Base-by-base conservation (phyloP, 2,329 filamentous ascomycete genomes). In the Penicillium hesseltinei region DNA sequence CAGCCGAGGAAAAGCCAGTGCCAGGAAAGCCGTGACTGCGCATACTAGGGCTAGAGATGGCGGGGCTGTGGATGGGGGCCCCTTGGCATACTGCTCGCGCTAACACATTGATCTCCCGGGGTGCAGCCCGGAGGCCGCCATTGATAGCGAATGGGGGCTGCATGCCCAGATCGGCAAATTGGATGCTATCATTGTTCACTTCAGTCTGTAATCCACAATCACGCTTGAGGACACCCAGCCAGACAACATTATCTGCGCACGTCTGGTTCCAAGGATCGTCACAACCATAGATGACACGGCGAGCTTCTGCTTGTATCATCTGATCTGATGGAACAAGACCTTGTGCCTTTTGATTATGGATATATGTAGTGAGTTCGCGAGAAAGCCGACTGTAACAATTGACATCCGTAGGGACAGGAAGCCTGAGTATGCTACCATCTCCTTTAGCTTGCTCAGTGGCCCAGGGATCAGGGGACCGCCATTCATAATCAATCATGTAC, bases 191-290 rank as follows among this genome's bases (percentile, higher is more conserved):
- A 7, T 71, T 67, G n/a, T 67, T 63, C 13, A 69, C 69, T 2
- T 67, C 56, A 17, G 65, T 60, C 23, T 71, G 67, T 19, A 80
- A 62, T 4, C 77, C 77, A 39, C 72, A 67, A 57, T 78, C 74
- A 10, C 73, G 74, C 62, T 80, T 80, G 51, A 80, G 63, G 27
- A 78, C 66, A 54, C 73, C 72, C 11, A 80, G 67, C 78, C 78
- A 80, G 10, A 74, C 66, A n/a, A 73, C 67, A 49, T 79, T 79
- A 60, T 80, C 78, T 8, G 78, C 78, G 54, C 76, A 76, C 4
- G 78, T 80, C 65, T 78, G 72, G 50, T 75, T 74, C 72, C 72
- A 75, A n/a, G 66, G 66, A 35, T 75, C 73, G 55, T 71, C 66
- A 17, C 49, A 64, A 13, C 66, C 71, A 52, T 75, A 75, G 45